These are phyloP conservation scores for Pseudogymnoascus verrucosus DNA, from an alignment of 2,329 filamentous ascomycete genomes.

Conservation along the genomic window DNA sequence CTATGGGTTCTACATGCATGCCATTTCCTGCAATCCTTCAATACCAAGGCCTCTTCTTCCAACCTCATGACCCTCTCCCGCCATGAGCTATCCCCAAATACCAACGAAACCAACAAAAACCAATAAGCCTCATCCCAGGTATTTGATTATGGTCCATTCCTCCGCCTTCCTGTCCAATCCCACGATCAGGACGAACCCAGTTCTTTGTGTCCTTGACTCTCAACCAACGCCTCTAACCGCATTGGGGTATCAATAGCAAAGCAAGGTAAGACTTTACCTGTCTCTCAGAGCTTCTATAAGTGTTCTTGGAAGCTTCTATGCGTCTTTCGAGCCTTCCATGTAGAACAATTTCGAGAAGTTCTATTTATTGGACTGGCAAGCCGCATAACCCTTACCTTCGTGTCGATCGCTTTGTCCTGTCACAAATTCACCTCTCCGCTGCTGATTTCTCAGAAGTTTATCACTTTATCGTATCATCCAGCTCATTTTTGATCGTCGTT, in stretches of 20 bases:
- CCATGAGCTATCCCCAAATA: not conserved
- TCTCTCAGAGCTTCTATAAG: not conserved
- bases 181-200: not conserved
- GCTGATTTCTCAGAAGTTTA: not conserved
- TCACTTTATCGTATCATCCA: not conserved
- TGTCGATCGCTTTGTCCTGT: not conserved
- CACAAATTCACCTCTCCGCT: not conserved
- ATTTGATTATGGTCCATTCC: not conserved
- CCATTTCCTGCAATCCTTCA: not conserved
- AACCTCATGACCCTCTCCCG: not conserved
- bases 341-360: not conserved
- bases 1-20: not conserved
- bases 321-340: not conserved
- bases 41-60: not conserved
- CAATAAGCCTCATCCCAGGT: not conserved
- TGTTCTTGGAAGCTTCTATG: conserved; percentile 2
- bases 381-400: not conserved
- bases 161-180: not conserved
- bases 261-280: not conserved
- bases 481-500: not conserved
- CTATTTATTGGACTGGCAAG: not conserved
- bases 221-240: conserved; percentile 1
- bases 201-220: not conserved
- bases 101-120: conserved; percentile 1
- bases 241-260: conserved; percentile 4